Percentiles rank a stretch among this genome's conserved stretches.
These are phyloP conservation scores for Scytalidium sp. DNA, from an alignment of 2,329 filamentous ascomycete species.

Conservation along the genomic window DNA sequence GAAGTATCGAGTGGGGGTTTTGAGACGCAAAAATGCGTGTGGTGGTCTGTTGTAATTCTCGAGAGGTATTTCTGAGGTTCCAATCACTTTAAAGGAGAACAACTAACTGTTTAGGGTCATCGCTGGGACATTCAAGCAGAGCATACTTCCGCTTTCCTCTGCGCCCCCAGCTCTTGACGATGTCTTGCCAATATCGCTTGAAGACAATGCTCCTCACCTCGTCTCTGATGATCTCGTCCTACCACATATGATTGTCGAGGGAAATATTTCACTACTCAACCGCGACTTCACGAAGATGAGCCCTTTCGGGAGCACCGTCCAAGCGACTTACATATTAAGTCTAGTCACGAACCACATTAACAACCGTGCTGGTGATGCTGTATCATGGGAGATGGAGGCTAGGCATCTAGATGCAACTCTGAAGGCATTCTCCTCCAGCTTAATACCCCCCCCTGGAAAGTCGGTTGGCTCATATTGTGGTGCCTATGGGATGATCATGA, in stretches of 20 bases:
- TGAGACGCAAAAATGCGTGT: background rate
- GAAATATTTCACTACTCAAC: background rate
- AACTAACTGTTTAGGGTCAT: slow-evolving; percentile 6
- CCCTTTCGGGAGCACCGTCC: slow-evolving; percentile 10
- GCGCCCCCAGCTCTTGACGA: slow-evolving; percentile 7
- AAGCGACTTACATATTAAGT: slow-evolving; percentile 10
- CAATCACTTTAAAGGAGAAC: slow-evolving; percentile 1
- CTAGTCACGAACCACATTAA: slow-evolving; percentile 10
- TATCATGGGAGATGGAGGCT: slow-evolving; percentile 3
- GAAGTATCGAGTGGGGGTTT: background rate
- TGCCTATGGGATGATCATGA: slow-evolving; percentile 7
- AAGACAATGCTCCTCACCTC: slow-evolving; percentile 1
- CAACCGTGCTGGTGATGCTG: background rate
- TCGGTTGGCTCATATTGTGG: slow-evolving; percentile 11
- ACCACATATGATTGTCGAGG: slow-evolving; percentile 6
- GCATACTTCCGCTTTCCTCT: slow-evolving; percentile 12
- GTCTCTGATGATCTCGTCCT: slow-evolving; percentile 12
- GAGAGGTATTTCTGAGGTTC: too few species aligned
- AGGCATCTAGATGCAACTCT: slow-evolving; percentile 9
- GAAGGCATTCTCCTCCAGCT: slow-evolving; percentile 9
- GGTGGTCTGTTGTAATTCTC: background rate
- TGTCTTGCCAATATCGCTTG: slow-evolving; percentile 7
- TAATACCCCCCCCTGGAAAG: slow-evolving; percentile 12
- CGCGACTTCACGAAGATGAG: slow-evolving; percentile 8
- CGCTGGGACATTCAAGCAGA: slow-evolving; percentile 7